These are phyloP conservation scores for Leccinum sublutescens DNA, from an alignment of 768 basidiomycete species.

Conservation along the genomic window DNA sequence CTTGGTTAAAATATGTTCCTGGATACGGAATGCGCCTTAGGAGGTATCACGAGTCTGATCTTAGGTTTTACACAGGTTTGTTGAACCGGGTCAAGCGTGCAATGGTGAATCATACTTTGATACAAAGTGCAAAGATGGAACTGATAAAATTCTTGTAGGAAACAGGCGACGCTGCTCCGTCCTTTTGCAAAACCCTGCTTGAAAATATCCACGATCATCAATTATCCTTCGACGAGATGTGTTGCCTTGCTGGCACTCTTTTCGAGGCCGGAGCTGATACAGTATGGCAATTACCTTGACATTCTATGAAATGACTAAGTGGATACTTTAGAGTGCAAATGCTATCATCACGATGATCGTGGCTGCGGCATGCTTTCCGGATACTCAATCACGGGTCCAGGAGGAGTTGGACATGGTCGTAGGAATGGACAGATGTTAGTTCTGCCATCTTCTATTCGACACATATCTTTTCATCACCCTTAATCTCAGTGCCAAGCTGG, in stretches of 20 bases:
- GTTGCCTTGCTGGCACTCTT: conserved; percentile 58
- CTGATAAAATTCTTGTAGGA: conserved; percentile 6
- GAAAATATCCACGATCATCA: conserved; percentile 44
- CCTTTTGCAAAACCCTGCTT: conserved; percentile 54
- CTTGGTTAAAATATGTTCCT: conserved; percentile 46
- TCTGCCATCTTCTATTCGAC: not conserved
- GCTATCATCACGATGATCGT: conserved; percentile 42
- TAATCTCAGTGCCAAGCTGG: conserved; percentile 35
- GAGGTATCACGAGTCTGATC: conserved; percentile 49
- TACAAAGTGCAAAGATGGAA: not conserved
- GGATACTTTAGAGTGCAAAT: not conserved
- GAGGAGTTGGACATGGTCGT: conserved; percentile 53
- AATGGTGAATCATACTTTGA: conserved; percentile 33
- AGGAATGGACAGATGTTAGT: conserved; percentile 36
- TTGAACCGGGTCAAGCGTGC: conserved; percentile 42
- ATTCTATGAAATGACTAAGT: not conserved
- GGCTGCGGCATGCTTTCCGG: conserved; percentile 54
- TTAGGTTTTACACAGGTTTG: conserved; percentile 49
- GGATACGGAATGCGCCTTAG: conserved; percentile 56
- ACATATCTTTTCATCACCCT: not conserved
- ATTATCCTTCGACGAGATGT: conserved; percentile 50
- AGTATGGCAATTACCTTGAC: conserved; percentile 12
- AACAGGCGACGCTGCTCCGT: conserved; percentile 12
- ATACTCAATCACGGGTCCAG: conserved; percentile 47
- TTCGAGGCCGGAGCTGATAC: conserved; percentile 65